Percentiles rank a stretch among this genome's conserved stretches.
Conservation (phyloP, 306 rosid genomes). For the Adenanthera pavonina region DNA sequence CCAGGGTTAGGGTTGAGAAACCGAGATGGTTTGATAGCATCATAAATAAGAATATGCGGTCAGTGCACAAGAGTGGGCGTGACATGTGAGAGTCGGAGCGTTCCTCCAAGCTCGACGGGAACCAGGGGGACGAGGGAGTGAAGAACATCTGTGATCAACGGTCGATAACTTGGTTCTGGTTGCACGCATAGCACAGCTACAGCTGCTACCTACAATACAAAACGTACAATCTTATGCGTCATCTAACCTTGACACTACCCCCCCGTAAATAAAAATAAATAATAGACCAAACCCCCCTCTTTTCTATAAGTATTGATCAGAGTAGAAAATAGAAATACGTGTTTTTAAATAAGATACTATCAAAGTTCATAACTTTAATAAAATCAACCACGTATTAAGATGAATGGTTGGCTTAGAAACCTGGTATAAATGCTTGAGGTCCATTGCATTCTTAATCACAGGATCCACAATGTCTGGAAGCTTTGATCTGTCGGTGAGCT, state of each 20-base stretch:
- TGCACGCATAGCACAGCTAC: conserved; percentile 97
- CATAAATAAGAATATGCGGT: not conserved
- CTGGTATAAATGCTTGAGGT: conserved; percentile 88
- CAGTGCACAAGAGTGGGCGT: not conserved
- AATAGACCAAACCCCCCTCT: no score
- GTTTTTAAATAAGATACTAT: no score
- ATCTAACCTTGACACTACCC: not conserved
- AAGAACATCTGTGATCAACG: conserved; percentile 82
- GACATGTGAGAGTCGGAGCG: conserved; percentile 60
- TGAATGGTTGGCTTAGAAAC: conserved; percentile 41
- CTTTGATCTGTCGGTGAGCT: conserved; percentile 88
- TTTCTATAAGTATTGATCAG: no score
- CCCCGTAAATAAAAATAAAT: no score
- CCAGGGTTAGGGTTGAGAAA: no score
- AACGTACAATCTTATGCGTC: not conserved
- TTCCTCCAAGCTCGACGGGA: conserved; percentile 86
- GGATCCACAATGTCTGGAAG: conserved; percentile 86
- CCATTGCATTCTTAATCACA: conserved; percentile 77
- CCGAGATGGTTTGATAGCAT: conserved; percentile 5
- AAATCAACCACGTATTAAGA: no score
- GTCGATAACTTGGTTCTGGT: conserved; percentile 93
- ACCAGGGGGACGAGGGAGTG: conserved; percentile 94
- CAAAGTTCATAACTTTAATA: no score
- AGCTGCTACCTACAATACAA: conserved; percentile 75
- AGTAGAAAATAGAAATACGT: no score